Percentiles rank a stretch among this genome's conserved stretches.
phyloP scores from a whole-genome alignment of 441 rosid genomes.

The Daphne laureola region DNA sequence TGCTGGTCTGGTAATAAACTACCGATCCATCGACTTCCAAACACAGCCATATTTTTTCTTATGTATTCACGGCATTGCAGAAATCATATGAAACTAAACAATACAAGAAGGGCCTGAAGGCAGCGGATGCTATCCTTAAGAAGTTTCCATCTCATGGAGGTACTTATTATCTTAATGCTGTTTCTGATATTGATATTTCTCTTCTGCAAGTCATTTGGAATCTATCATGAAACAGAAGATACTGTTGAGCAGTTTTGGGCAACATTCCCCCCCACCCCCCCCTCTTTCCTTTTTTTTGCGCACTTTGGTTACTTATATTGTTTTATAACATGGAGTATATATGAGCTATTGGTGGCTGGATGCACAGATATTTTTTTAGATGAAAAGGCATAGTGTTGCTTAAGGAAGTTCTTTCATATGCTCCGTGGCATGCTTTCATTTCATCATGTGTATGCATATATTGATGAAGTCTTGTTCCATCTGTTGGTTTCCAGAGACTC shows the following conservation, averaged over 20 bases:
- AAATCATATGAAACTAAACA: constrained; percentile 99
- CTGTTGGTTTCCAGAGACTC: constrained; percentile 61
- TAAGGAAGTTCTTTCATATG: background rate
- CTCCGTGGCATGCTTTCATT: background rate
- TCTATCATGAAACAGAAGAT: no score
- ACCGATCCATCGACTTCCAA: no score
- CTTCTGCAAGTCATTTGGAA: no score
- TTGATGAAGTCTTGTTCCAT: constrained; percentile 13
- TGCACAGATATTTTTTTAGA: background rate
- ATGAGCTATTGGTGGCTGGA: no score
- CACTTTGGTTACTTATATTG: no score
- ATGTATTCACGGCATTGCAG: constrained; percentile 33
- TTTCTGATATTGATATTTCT: background rate
- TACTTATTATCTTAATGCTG: constrained; percentile 19
- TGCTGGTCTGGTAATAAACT: background rate
- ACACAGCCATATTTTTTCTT: background rate
- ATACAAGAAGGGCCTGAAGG: constrained; percentile 96
- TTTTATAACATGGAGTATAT: no score
- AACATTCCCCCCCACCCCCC: no score
- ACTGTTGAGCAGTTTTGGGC: no score
- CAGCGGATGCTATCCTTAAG: constrained; percentile 96
- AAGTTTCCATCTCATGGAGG: constrained; percentile 99
- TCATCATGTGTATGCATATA: background rate
- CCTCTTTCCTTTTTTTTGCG: background rate
- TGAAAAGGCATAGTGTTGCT: no score